Evolutionary conservation across 495 filamentous ascomycete species (phyloP).

Genomic region (Ramalina peruviana): DNA sequence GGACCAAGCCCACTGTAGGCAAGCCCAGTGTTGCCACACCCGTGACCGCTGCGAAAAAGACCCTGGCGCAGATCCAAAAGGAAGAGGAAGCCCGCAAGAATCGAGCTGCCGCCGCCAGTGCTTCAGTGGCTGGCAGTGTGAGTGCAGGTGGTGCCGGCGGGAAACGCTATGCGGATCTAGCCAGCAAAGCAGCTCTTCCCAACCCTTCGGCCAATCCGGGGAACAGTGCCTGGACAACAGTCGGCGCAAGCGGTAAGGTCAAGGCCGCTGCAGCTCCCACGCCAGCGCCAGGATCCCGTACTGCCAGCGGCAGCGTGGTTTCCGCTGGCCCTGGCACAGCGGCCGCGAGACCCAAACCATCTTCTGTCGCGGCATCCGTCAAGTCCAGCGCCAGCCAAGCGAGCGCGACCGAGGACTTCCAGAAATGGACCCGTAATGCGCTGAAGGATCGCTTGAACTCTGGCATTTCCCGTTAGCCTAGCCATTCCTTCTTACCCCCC

Average conservation of each 20-base stretch:
- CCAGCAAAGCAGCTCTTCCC: slow-evolving; percentile 53
- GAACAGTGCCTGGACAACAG: slow-evolving; percentile 76
- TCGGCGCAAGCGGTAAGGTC: slow-evolving; percentile 85
- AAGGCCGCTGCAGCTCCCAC: slow-evolving; percentile 54
- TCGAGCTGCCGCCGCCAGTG: slow-evolving; percentile 40
- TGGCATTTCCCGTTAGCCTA: slow-evolving; percentile 42
- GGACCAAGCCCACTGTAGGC: slow-evolving; percentile 51
- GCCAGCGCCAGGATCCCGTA: slow-evolving; percentile 33
- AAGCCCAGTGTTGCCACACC: slow-evolving; percentile 36
- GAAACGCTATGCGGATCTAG: slow-evolving; percentile 92
- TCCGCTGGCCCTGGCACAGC: slow-evolving; percentile 27
- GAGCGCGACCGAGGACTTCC: slow-evolving; percentile 72
- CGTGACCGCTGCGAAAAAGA: slow-evolving; percentile 56
- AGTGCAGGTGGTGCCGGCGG: slow-evolving; percentile 39
- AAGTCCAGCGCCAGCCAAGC: slow-evolving; percentile 32
- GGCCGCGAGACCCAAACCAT: slow-evolving; percentile 25
- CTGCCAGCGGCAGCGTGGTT: slow-evolving; percentile 35
- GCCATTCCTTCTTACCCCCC: not conserved
- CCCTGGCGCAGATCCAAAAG: slow-evolving; percentile 87
- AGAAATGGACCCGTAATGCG: slow-evolving; percentile 74
- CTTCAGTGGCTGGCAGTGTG: slow-evolving; percentile 36
- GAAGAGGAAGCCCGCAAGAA: slow-evolving; percentile 89
- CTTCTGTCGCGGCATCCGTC: slow-evolving; percentile 20
- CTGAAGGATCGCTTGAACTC: slow-evolving; percentile 47
- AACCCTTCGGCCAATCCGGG: slow-evolving; percentile 20